Percentiles rank a stretch among this genome's conserved stretches.
Conservation (phyloP, 495 filamentous ascomycete species). For the Neurospora terricola region DNA sequence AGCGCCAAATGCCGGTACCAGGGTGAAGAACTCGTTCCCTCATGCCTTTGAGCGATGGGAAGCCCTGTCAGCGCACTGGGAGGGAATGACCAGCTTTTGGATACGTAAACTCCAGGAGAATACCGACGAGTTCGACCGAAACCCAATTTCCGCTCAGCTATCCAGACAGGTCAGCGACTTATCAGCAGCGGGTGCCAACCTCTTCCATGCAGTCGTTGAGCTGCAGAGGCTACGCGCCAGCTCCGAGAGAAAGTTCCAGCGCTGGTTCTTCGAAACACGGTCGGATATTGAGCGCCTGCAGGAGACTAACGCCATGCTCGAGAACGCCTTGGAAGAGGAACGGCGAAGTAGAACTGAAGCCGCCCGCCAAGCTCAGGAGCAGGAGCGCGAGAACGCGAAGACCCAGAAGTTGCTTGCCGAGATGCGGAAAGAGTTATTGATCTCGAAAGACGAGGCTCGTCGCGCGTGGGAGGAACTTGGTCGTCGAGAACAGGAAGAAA, state of each 20-base stretch:
- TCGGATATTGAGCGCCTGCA: conserved; percentile 75
- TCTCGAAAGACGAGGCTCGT: conserved; percentile 92
- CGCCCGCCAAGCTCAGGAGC: conserved; percentile 48
- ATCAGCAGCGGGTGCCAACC: conserved; percentile 89
- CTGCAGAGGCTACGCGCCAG: conserved; percentile 90
- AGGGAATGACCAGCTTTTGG: conserved; percentile 95
- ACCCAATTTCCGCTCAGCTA: conserved; percentile 78
- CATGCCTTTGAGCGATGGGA: conserved; percentile 99
- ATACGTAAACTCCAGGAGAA: conserved; percentile 86
- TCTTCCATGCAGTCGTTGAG: conserved; percentile 96
- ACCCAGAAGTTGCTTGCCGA: conserved; percentile 69
- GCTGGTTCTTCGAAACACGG: conserved; percentile 95
- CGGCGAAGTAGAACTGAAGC: conserved; percentile 57
- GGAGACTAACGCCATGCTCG: conserved; percentile 74
- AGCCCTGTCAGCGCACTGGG: conserved; percentile 92
- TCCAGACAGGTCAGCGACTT: conserved; percentile 90
- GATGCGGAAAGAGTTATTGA: conserved; percentile 81
- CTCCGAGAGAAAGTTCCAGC: conserved; percentile 93
- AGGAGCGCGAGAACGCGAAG: conserved; percentile 55
- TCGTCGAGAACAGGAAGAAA: conserved; percentile 84
- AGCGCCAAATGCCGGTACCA: conserved; percentile 16
- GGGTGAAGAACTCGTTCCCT: conserved; percentile 57
- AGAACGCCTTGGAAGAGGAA: conserved; percentile 63
- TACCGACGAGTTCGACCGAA: conserved; percentile 67
- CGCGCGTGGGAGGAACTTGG: conserved; percentile 97